These are phyloP conservation scores for Grigorovia yakushimaensis DNA, from an alignment of 805 yeast species.

Conservation along the genomic window DNA sequence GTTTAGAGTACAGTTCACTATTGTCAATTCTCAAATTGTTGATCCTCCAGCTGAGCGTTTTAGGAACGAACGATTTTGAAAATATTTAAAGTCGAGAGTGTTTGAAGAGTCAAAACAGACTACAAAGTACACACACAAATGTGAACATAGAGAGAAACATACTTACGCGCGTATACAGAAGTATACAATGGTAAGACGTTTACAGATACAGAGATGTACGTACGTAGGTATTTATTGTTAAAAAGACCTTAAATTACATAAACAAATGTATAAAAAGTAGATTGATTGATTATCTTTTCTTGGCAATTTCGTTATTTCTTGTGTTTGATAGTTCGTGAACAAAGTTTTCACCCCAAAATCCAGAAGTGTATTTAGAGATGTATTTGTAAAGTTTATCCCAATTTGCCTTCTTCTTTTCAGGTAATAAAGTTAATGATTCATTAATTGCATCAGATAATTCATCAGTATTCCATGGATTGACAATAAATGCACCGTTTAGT, in stretches of 20 bases:
- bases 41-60: neutral
- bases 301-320: slow-evolving; percentile 1
- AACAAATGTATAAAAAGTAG: neutral
- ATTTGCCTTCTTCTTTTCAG: slow-evolving; percentile 68
- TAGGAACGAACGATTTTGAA: neutral
- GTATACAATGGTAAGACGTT: no score
- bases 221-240: no score
- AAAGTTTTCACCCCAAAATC: slow-evolving; percentile 94
- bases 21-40: neutral
- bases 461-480: slow-evolving; percentile 98
- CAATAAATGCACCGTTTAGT: slow-evolving; percentile 83
- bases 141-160: no score
- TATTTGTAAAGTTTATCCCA: slow-evolving; percentile 79
- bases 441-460: slow-evolving; percentile 78
- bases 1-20: no score
- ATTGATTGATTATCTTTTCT: neutral
- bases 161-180: no score
- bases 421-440: slow-evolving; percentile 78
- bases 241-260: neutral
- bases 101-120: neutral
- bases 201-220: no score
- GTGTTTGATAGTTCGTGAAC: slow-evolving; percentile 67
- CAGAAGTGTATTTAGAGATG: slow-evolving; percentile 87
- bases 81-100: neutral
- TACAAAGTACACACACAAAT: neutral